Conservation (phyloP, 2,329 filamentous ascomycete genomes). For the Biscogniauxia marginata region DNA sequence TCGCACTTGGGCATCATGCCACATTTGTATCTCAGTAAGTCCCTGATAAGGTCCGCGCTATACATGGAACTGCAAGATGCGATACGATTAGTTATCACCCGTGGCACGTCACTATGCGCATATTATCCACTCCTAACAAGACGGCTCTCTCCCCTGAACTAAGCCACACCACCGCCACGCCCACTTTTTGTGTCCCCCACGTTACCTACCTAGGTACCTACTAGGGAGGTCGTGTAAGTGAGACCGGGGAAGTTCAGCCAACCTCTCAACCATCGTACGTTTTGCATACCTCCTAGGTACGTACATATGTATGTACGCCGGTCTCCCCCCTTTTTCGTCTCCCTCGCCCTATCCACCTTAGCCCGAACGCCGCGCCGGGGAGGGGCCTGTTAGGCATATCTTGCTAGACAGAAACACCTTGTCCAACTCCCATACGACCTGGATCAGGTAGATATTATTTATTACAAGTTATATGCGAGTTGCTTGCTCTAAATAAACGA, state of each 20-base stretch:
- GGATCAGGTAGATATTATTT: no score
- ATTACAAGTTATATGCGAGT: neutral
- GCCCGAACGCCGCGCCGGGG: no score
- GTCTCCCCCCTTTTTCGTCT: neutral
- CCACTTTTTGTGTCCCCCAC: neutral
- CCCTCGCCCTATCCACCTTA: neutral
- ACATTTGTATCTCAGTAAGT: neutral
- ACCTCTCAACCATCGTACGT: neutral
- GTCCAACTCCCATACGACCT: neutral
- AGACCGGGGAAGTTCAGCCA: neutral
- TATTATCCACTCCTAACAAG: neutral
- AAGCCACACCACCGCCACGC: neutral
- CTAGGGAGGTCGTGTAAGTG: neutral
- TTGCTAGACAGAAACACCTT: neutral
- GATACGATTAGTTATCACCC: neutral
- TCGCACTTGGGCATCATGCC: neutral
- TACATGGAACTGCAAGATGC: neutral
- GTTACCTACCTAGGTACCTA: no score
- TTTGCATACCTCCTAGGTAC: neutral
- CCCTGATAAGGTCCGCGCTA: neutral
- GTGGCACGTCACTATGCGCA: neutral
- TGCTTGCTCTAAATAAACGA: neutral
- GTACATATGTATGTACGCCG: neutral
- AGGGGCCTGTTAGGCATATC: neutral
- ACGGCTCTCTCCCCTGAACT: neutral